phyloP scores from a whole-genome alignment of 2,329 filamentous ascomycete species.

The Dactylellina cionopaga region DNA sequence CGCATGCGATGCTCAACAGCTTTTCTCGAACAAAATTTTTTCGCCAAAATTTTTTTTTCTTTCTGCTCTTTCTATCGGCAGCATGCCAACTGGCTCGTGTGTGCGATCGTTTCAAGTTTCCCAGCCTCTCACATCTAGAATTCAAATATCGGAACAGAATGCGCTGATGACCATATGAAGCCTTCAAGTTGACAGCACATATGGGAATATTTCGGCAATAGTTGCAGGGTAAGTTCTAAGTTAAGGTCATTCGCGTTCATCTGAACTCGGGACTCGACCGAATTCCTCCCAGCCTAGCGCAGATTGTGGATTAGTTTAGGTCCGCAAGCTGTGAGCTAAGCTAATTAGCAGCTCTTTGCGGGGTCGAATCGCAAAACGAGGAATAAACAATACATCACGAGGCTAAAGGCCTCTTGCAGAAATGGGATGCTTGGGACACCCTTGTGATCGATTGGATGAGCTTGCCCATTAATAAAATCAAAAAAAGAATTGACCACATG shows the following conservation, averaged over 20 bases:
- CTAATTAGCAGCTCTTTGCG: conserved; percentile 22
- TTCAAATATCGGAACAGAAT: too few relatives aligned
- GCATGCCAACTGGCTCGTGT: conserved; percentile 13
- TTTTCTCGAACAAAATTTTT: conserved; percentile 1
- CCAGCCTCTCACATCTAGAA: neutral
- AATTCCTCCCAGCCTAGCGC: conserved; percentile 44
- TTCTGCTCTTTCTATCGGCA: neutral
- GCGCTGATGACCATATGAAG: conserved; percentile 39
- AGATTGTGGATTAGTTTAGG: neutral
- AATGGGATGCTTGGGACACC: conserved; percentile 10
- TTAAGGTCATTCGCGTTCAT: conserved; percentile 38
- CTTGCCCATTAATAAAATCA: conserved; percentile 13
- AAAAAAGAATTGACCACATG: conserved; percentile 14
- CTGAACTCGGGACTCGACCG: conserved; percentile 43
- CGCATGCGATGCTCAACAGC: conserved; percentile 43
- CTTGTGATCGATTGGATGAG: conserved; percentile 52
- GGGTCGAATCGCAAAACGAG: conserved; percentile 39
- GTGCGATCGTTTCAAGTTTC: neutral
- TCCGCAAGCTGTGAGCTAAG: neutral
- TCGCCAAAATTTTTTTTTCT: neutral
- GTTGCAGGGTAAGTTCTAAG: neutral
- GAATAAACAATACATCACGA: conserved; percentile 48
- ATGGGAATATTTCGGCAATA: neutral
- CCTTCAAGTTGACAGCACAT: conserved; percentile 22
- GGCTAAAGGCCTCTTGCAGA: conserved; percentile 19